Percentiles rank a stretch among this genome's conserved stretches.
Evolutionary conservation across 169 alveolate genomes (phyloP).

Genomic region (Plasmodium berghei): DNA sequence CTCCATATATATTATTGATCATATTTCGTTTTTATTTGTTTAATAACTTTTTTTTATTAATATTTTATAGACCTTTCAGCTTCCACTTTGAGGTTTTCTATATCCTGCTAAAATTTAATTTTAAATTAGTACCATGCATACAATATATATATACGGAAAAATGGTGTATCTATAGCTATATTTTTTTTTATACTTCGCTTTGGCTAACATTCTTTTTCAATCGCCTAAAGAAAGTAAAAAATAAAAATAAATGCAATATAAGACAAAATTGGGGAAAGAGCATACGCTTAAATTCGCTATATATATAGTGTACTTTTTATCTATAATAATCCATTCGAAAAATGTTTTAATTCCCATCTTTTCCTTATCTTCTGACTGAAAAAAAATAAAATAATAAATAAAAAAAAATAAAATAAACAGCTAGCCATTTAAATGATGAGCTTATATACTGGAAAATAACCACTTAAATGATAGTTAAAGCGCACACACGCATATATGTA

Average conservation of each 20-base stretch:
- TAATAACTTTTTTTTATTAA: conserved; percentile 4
- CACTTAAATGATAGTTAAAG: background rate
- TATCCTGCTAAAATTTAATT: conserved; percentile 24
- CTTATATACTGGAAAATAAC: background rate
- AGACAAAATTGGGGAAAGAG: too few relatives aligned
- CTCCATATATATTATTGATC: too few relatives aligned
- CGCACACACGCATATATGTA: background rate
- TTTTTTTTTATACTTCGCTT: background rate
- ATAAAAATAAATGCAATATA: background rate
- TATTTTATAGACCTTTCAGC: conserved; percentile 43
- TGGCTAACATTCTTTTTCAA: background rate
- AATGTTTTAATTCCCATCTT: conserved; percentile 58
- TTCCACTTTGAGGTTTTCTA: conserved; percentile 70
- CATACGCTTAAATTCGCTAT: background rate
- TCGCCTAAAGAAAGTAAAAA: background rate
- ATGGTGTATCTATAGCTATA: background rate
- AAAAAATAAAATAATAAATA: background rate
- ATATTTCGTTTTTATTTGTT: too few relatives aligned
- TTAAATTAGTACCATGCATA: background rate
- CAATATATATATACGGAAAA: background rate
- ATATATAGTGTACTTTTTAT: conserved; percentile 24
- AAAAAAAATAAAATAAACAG: background rate
- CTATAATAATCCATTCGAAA: conserved; percentile 75
- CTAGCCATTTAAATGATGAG: background rate
- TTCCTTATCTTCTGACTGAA: conserved; percentile 60